A percentile compares a stretch with the other conserved stretches of the same genome.
Evolutionary conservation across 257 asterid species (phyloP).

Genomic region (Rehmannia glutinosa): DNA sequence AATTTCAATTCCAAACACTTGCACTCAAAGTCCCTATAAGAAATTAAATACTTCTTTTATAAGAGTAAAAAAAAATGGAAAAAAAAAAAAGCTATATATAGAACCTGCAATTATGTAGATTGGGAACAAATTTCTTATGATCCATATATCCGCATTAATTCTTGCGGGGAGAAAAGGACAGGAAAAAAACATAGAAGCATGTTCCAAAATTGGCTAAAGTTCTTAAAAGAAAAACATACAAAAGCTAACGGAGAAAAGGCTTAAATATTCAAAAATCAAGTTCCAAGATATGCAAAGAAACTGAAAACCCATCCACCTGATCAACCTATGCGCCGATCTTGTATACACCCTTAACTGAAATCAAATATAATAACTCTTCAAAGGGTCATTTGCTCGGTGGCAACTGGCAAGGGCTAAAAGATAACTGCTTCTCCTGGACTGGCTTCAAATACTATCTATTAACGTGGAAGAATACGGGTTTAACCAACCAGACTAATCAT

Average conservation of each 20-base stretch:
- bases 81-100: not conserved
- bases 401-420: not conserved
- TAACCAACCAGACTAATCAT: too few relatives aligned
- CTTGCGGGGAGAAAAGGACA: too few relatives aligned
- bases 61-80: too few relatives aligned
- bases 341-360: not conserved
- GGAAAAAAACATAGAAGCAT: not conserved
- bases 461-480: too few relatives aligned
- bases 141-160: not conserved
- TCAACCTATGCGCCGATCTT: constrained; percentile 7
- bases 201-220: not conserved
- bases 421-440: too few relatives aligned
- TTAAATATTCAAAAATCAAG: not conserved
- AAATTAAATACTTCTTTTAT: too few relatives aligned
- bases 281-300: not conserved
- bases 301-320: constrained; percentile 11
- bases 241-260: too few relatives aligned
- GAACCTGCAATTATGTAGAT: not conserved
- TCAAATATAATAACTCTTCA: not conserved
- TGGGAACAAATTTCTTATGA: not conserved
- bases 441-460: too few relatives aligned
- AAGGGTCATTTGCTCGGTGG: not conserved
- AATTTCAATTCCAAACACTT: not conserved
- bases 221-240: not conserved
- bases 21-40: too few relatives aligned